Conservation (phyloP, 495 filamentous ascomycete genomes). For the Penicillium roqueforti region DNA sequence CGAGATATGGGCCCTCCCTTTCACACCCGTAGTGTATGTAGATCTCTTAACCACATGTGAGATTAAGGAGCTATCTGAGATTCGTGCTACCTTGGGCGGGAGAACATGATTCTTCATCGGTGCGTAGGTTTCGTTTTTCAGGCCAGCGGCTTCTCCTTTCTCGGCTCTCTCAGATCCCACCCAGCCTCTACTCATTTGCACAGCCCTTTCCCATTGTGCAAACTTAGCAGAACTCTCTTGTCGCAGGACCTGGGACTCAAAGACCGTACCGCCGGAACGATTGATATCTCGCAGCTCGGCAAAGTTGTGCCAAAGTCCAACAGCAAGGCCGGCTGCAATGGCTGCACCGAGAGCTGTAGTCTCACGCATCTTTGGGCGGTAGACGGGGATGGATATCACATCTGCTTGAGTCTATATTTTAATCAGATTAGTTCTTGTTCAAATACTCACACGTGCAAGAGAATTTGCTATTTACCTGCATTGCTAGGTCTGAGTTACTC, state of each 20-base stretch:
- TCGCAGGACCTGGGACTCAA: conserved; percentile 61
- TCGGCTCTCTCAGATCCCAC: conserved; percentile 11
- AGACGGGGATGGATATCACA: conserved; percentile 43
- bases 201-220: conserved; percentile 75
- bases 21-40: conserved; percentile 1
- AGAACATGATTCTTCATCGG: not conserved
- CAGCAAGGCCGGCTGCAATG: conserved; percentile 89
- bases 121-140: not conserved
- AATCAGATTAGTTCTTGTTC: not conserved
- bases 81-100: not conserved
- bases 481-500: conserved; percentile 86
- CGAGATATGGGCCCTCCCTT: conserved; percentile 8
- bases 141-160: not conserved
- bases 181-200: conserved; percentile 85
- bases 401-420: conserved; percentile 38
- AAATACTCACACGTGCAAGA: not conserved
- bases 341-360: conserved; percentile 90
- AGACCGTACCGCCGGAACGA: conserved; percentile 64
- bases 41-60: conserved; percentile 9
- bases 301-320: conserved; percentile 75
- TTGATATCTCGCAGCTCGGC: conserved; percentile 78
- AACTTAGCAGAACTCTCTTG: conserved; percentile 63
- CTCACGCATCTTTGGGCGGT: conserved; percentile 70
- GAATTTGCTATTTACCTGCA: conserved; percentile 61
- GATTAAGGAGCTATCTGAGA: not conserved